Conservation (phyloP, 1,284 basidiomycete genomes). For the Anthracocystis setariae region DNA sequence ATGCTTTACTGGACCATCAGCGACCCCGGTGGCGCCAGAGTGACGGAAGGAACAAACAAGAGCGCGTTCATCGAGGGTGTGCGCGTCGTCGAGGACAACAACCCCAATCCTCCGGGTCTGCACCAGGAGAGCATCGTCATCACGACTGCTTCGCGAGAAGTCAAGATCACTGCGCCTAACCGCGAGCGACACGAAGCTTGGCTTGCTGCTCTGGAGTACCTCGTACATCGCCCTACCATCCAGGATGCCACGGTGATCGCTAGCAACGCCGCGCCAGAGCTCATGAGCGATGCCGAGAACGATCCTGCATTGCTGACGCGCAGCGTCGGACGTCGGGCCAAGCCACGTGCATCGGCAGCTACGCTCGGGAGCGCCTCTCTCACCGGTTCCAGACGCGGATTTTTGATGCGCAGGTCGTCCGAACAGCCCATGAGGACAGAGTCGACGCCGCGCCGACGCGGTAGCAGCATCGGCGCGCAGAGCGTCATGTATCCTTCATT, state of each 20-base stretch:
- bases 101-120: conserved; percentile 90
- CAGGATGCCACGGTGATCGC: conserved; percentile 47
- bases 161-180: conserved; percentile 94
- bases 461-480: conserved; percentile 74
- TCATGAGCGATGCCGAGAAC: conserved; percentile 39
- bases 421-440: conserved; percentile 61
- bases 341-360: conserved; percentile 28
- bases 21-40: conserved; percentile 87
- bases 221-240: conserved; percentile 50
- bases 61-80: conserved; percentile 97
- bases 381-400: conserved; percentile 59
- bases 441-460: conserved; percentile 78
- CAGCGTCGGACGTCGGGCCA: conserved; percentile 28
- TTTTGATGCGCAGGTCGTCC: conserved; percentile 61
- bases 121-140: conserved; percentile 92
- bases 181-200: conserved; percentile 96
- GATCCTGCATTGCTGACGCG: conserved; percentile 27
- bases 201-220: conserved; percentile 73
- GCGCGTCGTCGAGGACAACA: conserved; percentile 86
- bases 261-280: conserved; percentile 30
- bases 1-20: conserved; percentile 96
- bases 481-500: conserved; percentile 68
- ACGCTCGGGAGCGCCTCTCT: conserved; percentile 36
- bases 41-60: conserved; percentile 92
- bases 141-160: conserved; percentile 90